Conservation (phyloP, 2,329 filamentous ascomycete species). For the Clonostachys rosea region DNA sequence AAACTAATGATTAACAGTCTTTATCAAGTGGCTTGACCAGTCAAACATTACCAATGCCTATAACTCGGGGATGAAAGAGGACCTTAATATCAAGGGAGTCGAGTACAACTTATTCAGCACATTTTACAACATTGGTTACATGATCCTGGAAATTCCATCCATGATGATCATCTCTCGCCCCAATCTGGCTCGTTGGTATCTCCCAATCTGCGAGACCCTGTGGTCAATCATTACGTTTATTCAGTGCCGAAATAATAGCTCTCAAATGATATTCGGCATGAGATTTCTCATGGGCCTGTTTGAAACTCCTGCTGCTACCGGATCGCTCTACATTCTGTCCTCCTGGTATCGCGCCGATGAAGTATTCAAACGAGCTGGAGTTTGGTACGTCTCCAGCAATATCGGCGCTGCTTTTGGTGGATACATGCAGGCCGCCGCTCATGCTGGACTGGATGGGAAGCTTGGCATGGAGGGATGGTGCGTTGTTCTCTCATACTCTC, state of each 20-base stretch:
- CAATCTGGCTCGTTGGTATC: slow-evolving; percentile 41
- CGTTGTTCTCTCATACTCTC: neutral
- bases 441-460: slow-evolving; percentile 31
- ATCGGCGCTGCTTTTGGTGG: slow-evolving; percentile 47
- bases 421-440: slow-evolving; percentile 38
- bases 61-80: slow-evolving; percentile 47
- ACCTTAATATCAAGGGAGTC: slow-evolving; percentile 44
- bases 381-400: slow-evolving; percentile 44
- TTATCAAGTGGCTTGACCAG: slow-evolving; percentile 39
- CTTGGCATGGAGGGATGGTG: slow-evolving; percentile 41
- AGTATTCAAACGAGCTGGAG: slow-evolving; percentile 39
- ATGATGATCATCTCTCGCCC: slow-evolving; percentile 40
- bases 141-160: slow-evolving; percentile 46
- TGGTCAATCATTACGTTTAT: slow-evolving; percentile 55
- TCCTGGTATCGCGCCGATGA: slow-evolving; percentile 47
- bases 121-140: slow-evolving; percentile 38
- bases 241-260: slow-evolving; percentile 43
- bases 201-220: slow-evolving; percentile 43
- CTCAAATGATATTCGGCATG: slow-evolving; percentile 44
- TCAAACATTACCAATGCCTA: slow-evolving; percentile 47
- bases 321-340: slow-evolving; percentile 44
- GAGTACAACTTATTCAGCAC: slow-evolving; percentile 48
- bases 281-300: slow-evolving; percentile 51
- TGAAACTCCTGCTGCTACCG: slow-evolving; percentile 39
- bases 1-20: slow-evolving; percentile 10